Conservation (phyloP, 768 basidiomycete genomes). For the Lentinula sp. region DNA sequence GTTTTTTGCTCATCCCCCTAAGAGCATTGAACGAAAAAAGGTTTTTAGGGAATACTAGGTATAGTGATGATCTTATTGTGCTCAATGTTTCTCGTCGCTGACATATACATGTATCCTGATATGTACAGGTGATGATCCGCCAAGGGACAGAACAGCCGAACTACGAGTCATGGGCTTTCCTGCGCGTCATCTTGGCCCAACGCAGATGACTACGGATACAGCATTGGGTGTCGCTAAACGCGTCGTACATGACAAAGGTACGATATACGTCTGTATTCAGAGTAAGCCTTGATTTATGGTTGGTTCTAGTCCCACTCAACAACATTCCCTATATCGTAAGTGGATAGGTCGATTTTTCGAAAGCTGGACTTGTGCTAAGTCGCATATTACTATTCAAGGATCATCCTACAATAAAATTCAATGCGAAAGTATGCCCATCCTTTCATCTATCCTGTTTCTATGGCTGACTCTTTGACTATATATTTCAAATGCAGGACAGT, state of each 20-base stretch:
- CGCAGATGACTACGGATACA: slow-evolving; percentile 99
- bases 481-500: slow-evolving; percentile 43
- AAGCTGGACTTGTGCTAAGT: background rate
- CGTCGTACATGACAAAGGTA: slow-evolving; percentile 69
- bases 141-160: slow-evolving; percentile 87
- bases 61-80: slow-evolving; percentile 4
- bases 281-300: background rate
- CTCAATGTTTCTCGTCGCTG: background rate
- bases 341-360: background rate
- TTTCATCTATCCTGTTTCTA: background rate
- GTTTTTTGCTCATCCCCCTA: slow-evolving; percentile 15
- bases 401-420: slow-evolving; percentile 86
- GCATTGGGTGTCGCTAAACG: slow-evolving; percentile 87
- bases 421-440: slow-evolving; percentile 34
- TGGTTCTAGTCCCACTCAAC: slow-evolving; percentile 48
- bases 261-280: slow-evolving; percentile 10
- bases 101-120: background rate
- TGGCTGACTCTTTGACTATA: background rate
- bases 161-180: slow-evolving; percentile 86
- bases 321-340: slow-evolving; percentile 71
- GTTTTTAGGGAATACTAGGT: slow-evolving; percentile 56
- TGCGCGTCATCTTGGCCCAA: slow-evolving; percentile 72
- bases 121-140: slow-evolving; percentile 83
- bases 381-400: slow-evolving; percentile 44
- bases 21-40: background rate